Evolutionary conservation across 2,329 filamentous ascomycete genomes (phyloP), one percentile per base, ranked within the genome.

Genomic region (Plenodomus biglobosus): DNA sequence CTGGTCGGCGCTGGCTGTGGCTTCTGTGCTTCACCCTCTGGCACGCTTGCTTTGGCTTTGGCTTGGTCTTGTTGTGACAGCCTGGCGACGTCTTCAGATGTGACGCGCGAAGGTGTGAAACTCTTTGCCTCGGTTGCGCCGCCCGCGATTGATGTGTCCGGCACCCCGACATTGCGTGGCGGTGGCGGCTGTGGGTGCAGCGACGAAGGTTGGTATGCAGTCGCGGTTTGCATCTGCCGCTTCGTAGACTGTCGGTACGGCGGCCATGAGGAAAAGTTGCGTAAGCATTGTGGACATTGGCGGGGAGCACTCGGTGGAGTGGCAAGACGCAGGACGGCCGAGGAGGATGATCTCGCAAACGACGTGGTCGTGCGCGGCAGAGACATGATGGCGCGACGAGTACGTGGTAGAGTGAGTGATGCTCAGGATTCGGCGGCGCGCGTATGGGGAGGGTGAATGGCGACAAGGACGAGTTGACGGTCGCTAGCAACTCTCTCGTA

Each of bases 11-110:
- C 75, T 83, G 84, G 27, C 83, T 75, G 45, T 17, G 52, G 30
- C 66, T 84, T 86, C 67, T 91, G 87, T 1, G 85, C 83, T 66
- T 88, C 85, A 38, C 73, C 70, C 68, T 91, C 87, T 20, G 78
- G 73, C 18, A 85, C 58, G 50, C 78, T 78, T 21, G 78, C 62
- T n/a, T 70, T 73, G 1, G 78, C 62, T n/a, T 70, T 73, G 1
- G 73, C 59, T 19, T 68, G 64, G 24, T 65, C 58, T 42, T 64
- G 43, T 37, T 55, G 45, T n/a, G 57, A 21, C 32, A 52, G 38
- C 22, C 55, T 37, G 5, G 43, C 52, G 43, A 24, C 55, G 50
- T 60, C 54, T 50, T 63, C 51, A 62, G 69, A 57, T 60, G 55
- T 50, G 6, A 50, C 39, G 55, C 73, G 76, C 27, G 77, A 73